These are phyloP conservation scores for Hymenoscyphus occultus DNA, from an alignment of 2,329 filamentous ascomycete species.

Conservation along the genomic window DNA sequence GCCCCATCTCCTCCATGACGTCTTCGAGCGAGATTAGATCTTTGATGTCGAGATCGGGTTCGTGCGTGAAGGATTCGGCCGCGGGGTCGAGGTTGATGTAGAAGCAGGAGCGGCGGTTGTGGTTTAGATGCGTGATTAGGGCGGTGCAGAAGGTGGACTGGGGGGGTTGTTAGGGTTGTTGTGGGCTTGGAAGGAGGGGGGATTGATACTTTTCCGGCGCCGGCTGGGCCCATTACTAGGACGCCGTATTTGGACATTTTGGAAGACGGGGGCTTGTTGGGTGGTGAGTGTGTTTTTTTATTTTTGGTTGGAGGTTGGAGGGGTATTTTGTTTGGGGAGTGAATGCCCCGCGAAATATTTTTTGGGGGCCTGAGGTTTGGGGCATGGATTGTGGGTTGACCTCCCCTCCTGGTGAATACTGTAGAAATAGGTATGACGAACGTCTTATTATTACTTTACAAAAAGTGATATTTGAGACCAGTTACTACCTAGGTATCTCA, in stretches of 20 bases:
- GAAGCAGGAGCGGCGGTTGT: slow-evolving; percentile 89
- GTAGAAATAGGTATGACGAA: no score
- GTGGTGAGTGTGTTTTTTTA: not conserved
- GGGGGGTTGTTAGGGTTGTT: slow-evolving; percentile 13
- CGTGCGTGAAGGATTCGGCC: slow-evolving; percentile 86
- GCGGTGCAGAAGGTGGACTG: slow-evolving; percentile 92
- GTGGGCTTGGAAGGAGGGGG: slow-evolving; percentile 10
- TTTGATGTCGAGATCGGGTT: slow-evolving; percentile 92
- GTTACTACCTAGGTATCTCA: no score
- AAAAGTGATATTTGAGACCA: no score
- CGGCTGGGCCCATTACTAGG: slow-evolving; percentile 15
- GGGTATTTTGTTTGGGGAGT: slow-evolving; percentile 1
- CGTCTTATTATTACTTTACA: no score
- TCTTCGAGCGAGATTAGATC: slow-evolving; percentile 91
- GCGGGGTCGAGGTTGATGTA: slow-evolving; percentile 98
- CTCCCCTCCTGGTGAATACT: no score
- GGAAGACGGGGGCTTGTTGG: not conserved
- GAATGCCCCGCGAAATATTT: not conserved
- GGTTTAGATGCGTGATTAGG: slow-evolving; percentile 87
- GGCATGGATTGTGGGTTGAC: not conserved
- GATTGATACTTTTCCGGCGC: slow-evolving; percentile 11
- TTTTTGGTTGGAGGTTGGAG: not conserved
- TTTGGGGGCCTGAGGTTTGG: not conserved
- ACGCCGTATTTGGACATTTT: slow-evolving; percentile 19
- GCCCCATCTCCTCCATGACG: slow-evolving; percentile 91